These are phyloP conservation scores for Neonectria ditissima DNA, from an alignment of 2,329 filamentous ascomycete genomes.

Conservation along the genomic window DNA sequence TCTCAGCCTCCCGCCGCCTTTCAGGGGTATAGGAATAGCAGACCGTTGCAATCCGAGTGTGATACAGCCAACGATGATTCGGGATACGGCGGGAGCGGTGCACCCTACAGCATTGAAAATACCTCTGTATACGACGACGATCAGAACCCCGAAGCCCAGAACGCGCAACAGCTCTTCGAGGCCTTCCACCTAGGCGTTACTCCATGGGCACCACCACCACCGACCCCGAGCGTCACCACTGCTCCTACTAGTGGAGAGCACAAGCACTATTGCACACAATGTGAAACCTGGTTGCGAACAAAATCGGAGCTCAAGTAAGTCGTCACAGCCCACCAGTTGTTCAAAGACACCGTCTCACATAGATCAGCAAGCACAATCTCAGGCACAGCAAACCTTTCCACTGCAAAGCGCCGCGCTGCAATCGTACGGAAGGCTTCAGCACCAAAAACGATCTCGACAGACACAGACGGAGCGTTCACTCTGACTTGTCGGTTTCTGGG, in stretches of 20 bases:
- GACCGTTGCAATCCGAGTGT: constrained; percentile 53
- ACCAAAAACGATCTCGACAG: constrained; percentile 85
- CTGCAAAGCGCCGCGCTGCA: constrained; percentile 71
- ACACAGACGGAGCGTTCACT: constrained; percentile 80
- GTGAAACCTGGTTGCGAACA: constrained; percentile 59
- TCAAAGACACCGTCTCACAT: constrained; percentile 32
- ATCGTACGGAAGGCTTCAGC: constrained; percentile 75
- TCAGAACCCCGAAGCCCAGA: constrained; percentile 53
- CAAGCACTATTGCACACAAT: constrained; percentile 53
- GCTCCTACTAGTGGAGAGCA: constrained; percentile 29
- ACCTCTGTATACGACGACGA: constrained; percentile 60
- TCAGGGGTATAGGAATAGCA: constrained; percentile 42
- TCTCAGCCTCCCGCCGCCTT: constrained; percentile 31
- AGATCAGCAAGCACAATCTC: constrained; percentile 76
- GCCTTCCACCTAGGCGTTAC: constrained; percentile 41
- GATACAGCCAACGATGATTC: constrained; percentile 58
- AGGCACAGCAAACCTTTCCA: constrained; percentile 76
- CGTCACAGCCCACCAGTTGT: not conserved
- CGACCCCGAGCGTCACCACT: constrained; percentile 34
- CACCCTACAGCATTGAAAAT: constrained; percentile 57
- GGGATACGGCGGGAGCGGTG: constrained; percentile 57
- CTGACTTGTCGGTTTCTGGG: constrained; percentile 52
- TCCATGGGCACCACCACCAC: constrained; percentile 24
- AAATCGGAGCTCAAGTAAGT: constrained; percentile 67
- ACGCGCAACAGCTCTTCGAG: constrained; percentile 50